These are phyloP conservation scores for Asterochloris sp. DNA, from an alignment of 139 green algal genomes.

Conservation along the genomic window DNA sequence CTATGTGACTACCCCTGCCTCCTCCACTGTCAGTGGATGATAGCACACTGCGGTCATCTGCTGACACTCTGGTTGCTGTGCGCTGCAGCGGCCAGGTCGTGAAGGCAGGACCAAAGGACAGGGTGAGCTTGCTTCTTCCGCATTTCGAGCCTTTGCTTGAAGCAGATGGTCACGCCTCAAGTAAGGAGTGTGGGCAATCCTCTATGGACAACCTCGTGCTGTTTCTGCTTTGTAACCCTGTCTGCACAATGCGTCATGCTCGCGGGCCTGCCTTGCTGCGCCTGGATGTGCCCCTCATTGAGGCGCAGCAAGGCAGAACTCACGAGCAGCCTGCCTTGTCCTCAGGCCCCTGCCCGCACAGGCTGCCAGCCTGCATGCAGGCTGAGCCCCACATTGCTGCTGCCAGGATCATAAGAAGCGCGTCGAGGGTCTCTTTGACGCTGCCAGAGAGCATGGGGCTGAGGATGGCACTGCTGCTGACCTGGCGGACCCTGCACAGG, in stretches of 20 bases:
- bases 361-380: too few species aligned
- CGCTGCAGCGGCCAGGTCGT: constrained; percentile 11
- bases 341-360: too few species aligned
- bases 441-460: constrained; percentile 51
- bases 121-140: background rate
- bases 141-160: background rate
- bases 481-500: constrained; percentile 17
- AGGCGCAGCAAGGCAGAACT: too few species aligned
- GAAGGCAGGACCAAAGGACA: constrained; percentile 8
- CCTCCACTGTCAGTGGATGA: background rate
- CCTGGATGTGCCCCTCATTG: too few species aligned
- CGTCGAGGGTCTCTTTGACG: constrained; percentile 60
- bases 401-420: background rate
- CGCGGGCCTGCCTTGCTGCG: too few species aligned
- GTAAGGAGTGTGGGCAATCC: too few species aligned
- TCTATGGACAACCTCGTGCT: too few species aligned
- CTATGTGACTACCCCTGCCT: background rate
- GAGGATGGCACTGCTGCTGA: constrained; percentile 49
- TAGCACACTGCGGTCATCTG: background rate
- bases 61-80: background rate
- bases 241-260: too few species aligned
- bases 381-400: too few species aligned
- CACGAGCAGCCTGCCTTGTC: too few species aligned
- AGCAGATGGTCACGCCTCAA: background rate
- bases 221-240: too few species aligned